Evolutionary conservation across 2,329 filamentous ascomycete genomes (phyloP), one percentile per base, ranked within the genome.

Genomic region (Fusarium heterosporum): DNA sequence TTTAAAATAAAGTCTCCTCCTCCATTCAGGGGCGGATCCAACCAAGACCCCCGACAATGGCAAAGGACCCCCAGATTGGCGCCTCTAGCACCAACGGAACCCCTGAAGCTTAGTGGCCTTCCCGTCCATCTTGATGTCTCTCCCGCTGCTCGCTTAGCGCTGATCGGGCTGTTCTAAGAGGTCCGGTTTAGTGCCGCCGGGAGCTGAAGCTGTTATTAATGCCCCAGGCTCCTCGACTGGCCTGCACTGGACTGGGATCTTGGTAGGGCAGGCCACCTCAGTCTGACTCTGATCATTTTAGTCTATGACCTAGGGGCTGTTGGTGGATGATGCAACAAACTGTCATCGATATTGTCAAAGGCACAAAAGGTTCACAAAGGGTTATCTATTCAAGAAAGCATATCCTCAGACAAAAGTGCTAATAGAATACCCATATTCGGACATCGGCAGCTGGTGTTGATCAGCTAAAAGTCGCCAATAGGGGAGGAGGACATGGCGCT

Each of bases 41-140:
- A 63, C 60, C 67, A 71, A 66, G 64, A 55, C 60, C 59, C 67
- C 67, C 62, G 52, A 60, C 30, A 34, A 34, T 34, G 30, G 30
- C 30, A 68, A 56, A 53, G 53, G 63, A 66, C 70, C 72, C 72
- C 73, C 72, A 74, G 73, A 75, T 75, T 74, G 72, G 68, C 73
- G 73, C 63, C 69, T 60, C 62, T 68, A 71, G 71, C 67, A 73
- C 67, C 57, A 32, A 61, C 68, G 52, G 58, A 48, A 69, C 70
- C 70, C 69, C 66, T 72, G 68, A 61, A 55, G 47, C 55, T 61
- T 69, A 72, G 69, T 68, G 71, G 64, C 61, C 70, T 68, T 72
- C 70, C 70, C 68, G 70, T 58, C 34, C 54, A 59, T 66, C 58
- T 67, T 52, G 66, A 64, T 64, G 55, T 64, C 58, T 62, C 47